phyloP scores from a whole-genome alignment of 306 rosid genomes.

The Corylus americana region DNA sequence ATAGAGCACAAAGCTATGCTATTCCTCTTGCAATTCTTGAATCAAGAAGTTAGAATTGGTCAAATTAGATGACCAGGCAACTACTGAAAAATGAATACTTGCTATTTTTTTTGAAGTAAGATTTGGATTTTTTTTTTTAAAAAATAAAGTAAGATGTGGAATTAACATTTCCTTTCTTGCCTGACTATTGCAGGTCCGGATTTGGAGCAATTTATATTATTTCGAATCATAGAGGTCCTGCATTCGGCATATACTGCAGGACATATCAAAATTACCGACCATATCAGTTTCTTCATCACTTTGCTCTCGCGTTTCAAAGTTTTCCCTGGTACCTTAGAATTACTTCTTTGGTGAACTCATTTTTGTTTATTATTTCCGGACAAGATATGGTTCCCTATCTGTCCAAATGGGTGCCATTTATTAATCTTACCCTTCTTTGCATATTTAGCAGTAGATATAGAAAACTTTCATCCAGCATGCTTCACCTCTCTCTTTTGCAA shows the following conservation, averaged over 20 bases:
- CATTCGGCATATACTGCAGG: slow-evolving; percentile 66
- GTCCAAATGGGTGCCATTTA: background rate
- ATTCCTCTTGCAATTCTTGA: background rate
- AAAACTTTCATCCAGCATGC: background rate
- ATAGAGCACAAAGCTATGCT: background rate
- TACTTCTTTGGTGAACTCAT: slow-evolving; percentile 17
- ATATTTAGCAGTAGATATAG: background rate
- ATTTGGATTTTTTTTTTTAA: background rate
- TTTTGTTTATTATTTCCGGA: slow-evolving; percentile 6
- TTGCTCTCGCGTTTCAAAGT: slow-evolving; percentile 59
- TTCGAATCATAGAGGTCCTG: slow-evolving; percentile 62
- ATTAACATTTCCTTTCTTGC: slow-evolving; percentile 15
- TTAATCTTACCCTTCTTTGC: background rate
- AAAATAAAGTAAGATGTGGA: background rate
- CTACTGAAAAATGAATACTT: too few relatives aligned
- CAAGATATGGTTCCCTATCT: background rate
- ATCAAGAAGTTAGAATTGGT: background rate
- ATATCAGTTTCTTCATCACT: slow-evolving; percentile 65
- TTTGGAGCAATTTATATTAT: slow-evolving; percentile 52
- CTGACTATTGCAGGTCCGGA: slow-evolving; percentile 58
- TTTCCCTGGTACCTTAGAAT: slow-evolving; percentile 52
- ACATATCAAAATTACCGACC: slow-evolving; percentile 53
- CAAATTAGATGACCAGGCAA: too few relatives aligned
- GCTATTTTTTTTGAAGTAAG: too few relatives aligned
- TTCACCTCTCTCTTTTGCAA: background rate